Percentiles rank a stretch among this genome's conserved stretches.
phyloP scores from a whole-genome alignment of 768 basidiomycete species.

The Suillus tomentosus region DNA sequence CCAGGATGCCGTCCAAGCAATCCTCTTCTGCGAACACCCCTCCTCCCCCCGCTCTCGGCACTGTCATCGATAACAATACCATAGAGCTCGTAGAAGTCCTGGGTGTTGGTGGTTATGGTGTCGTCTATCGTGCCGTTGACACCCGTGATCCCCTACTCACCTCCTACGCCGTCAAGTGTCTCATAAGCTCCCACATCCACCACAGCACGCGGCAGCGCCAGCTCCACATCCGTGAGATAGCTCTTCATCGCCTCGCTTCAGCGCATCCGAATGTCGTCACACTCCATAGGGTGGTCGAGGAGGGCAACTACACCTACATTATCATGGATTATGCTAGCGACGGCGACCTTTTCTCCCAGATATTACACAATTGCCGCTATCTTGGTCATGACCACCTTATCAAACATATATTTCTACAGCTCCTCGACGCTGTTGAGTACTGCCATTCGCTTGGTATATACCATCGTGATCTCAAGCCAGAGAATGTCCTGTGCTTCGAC shows the following conservation, averaged over 20 bases:
- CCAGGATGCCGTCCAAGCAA: conserved; percentile 35
- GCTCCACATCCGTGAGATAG: conserved; percentile 87
- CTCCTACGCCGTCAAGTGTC: conserved; percentile 91
- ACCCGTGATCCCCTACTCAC: conserved; percentile 44
- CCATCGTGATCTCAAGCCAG: conserved; percentile 97
- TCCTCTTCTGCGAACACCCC: conserved; percentile 42
- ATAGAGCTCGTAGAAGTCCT: conserved; percentile 86
- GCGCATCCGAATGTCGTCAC: conserved; percentile 83
- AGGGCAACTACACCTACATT: conserved; percentile 79
- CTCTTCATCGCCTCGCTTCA: conserved; percentile 73
- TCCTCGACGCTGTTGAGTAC: conserved; percentile 91
- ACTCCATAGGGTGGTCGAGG: conserved; percentile 86
- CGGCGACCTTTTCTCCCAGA: conserved; percentile 92
- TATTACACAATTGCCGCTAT: conserved; percentile 72
- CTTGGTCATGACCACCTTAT: conserved; percentile 84
- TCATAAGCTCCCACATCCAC: conserved; percentile 54
- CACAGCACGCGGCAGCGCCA: conserved; percentile 58
- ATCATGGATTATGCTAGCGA: conserved; percentile 92
- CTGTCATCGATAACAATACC: conserved; percentile 77
- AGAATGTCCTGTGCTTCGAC: conserved; percentile 89
- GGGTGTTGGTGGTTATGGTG: conserved; percentile 93
- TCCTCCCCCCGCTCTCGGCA: conserved; percentile 60
- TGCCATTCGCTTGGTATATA: conserved; percentile 91
- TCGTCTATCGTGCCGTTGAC: conserved; percentile 89
- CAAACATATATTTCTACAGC: conserved; percentile 88